phyloP scores from a whole-genome alignment of 352 stramenopile genomes.

The Phytophthora gonapodyides region DNA sequence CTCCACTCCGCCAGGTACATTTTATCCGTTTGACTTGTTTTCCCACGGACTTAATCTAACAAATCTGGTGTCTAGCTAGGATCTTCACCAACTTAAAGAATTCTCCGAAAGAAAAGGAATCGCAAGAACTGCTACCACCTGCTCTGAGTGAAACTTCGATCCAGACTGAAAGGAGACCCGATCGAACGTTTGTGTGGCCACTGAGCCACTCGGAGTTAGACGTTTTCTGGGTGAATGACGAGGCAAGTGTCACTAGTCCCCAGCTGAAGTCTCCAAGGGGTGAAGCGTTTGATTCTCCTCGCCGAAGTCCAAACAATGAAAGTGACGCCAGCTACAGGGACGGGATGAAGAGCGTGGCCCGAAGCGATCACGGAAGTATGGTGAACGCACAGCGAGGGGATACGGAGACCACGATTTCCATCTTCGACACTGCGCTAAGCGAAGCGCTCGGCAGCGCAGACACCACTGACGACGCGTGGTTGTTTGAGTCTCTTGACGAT shows the following conservation, averaged over 20 bases:
- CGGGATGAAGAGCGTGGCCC: constrained; percentile 14
- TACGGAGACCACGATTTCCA: constrained; percentile 38
- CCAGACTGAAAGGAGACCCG: constrained; percentile 15
- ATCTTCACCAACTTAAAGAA: constrained; percentile 18
- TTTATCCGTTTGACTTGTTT: not conserved
- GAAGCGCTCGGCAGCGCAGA: constrained; percentile 31
- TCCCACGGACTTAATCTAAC: constrained; percentile 7
- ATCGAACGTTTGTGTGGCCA: constrained; percentile 25
- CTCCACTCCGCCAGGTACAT: constrained; percentile 17
- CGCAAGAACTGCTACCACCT: constrained; percentile 13
- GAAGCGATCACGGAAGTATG: constrained; percentile 20
- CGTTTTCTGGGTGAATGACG: constrained; percentile 25
- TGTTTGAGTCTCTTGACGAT: constrained; percentile 32
- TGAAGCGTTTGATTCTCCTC: constrained; percentile 19
- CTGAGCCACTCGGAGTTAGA: constrained; percentile 27
- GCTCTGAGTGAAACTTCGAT: constrained; percentile 14
- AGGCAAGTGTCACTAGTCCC: constrained; percentile 13
- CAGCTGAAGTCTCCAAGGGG: constrained; percentile 13
- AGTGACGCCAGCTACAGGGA: constrained; percentile 15
- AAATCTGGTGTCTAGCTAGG: constrained; percentile 22
- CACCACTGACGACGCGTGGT: constrained; percentile 25
- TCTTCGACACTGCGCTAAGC: constrained; percentile 27
- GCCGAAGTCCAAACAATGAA: constrained; percentile 26
- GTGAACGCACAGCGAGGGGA: constrained; percentile 33
- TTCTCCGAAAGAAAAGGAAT: constrained; percentile 20